These are phyloP conservation scores for Colletotrichum musae DNA, from an alignment of 2,329 filamentous ascomycete species.

Conservation along the genomic window DNA sequence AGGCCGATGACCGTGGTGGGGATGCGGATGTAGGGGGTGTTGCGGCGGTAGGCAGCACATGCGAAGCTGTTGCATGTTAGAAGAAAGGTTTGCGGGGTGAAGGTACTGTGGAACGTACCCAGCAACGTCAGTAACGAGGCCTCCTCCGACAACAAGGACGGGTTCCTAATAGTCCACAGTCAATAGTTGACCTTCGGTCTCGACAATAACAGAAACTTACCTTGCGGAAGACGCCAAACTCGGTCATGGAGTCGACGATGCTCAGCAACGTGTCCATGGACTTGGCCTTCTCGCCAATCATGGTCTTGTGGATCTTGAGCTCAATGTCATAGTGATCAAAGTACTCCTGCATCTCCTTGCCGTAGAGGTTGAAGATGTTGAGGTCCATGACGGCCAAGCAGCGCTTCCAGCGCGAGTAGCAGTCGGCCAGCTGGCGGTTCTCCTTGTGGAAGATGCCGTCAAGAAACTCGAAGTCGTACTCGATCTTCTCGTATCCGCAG, in stretches of 20 bases:
- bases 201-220: conserved; percentile 45
- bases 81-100: conserved; percentile 49
- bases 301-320: conserved; percentile 78
- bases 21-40: conserved; percentile 81
- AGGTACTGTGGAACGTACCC: conserved; percentile 59
- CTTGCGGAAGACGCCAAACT: conserved; percentile 79
- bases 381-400: conserved; percentile 79
- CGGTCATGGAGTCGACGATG: conserved; percentile 81
- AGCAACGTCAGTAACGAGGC: conserved; percentile 80
- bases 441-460: conserved; percentile 75
- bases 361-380: conserved; percentile 80
- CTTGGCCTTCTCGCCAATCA: conserved; percentile 83
- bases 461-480: conserved; percentile 82
- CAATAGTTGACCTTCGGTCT: background rate
- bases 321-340: conserved; percentile 75
- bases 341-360: conserved; percentile 75
- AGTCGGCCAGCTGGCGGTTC: conserved; percentile 74
- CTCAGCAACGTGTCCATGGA: conserved; percentile 77
- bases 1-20: conserved; percentile 83
- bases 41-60: conserved; percentile 79
- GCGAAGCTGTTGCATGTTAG: conserved; percentile 66
- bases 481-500: conserved; percentile 82
- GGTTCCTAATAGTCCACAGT: conserved; percentile 63
- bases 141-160: conserved; percentile 76
- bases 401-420: conserved; percentile 76